Conservation (phyloP, 2,329 filamentous ascomycete genomes). For the Cytospora piceae region DNA sequence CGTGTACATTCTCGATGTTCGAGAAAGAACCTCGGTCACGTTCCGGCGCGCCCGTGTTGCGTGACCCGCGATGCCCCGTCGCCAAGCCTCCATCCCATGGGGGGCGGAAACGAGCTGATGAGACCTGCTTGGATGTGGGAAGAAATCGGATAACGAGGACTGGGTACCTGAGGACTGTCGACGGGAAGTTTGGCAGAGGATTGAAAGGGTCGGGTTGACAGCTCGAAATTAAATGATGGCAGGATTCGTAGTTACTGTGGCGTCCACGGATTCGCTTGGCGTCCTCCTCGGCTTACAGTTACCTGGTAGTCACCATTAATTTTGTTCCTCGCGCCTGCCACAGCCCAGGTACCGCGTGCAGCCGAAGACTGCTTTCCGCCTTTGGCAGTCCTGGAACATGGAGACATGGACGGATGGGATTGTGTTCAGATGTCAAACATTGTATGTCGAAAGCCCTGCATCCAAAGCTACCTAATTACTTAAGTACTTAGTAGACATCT, state of each 20-base stretch:
- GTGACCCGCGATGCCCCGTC: constrained; percentile 11
- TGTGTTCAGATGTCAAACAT: neutral
- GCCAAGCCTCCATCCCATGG: constrained; percentile 21
- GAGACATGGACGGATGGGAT: neutral
- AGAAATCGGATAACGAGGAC: neutral
- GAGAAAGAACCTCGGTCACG: constrained; percentile 13
- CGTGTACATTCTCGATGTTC: neutral
- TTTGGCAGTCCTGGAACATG: neutral
- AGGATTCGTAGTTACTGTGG: neutral
- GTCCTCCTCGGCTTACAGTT: neutral
- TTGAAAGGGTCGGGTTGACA: neutral
- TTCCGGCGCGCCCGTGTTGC: constrained; percentile 12
- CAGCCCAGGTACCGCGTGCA: neutral
- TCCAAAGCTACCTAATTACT: neutral
- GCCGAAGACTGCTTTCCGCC: neutral
- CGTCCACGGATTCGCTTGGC: neutral
- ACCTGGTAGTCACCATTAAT: too few species aligned
- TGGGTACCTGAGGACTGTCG: too few species aligned
- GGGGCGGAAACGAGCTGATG: neutral
- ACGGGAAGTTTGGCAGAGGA: neutral
- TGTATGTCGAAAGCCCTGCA: neutral
- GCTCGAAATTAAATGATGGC: neutral
- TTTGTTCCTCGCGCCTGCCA: neutral
- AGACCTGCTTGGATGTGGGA: neutral
- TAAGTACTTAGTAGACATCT: neutral